Percentiles rank a stretch among this genome's conserved stretches.
These are phyloP conservation scores for Paecilomyces dactylethromorphus DNA, from an alignment of 2,329 filamentous ascomycete genomes.

Conservation along the genomic window DNA sequence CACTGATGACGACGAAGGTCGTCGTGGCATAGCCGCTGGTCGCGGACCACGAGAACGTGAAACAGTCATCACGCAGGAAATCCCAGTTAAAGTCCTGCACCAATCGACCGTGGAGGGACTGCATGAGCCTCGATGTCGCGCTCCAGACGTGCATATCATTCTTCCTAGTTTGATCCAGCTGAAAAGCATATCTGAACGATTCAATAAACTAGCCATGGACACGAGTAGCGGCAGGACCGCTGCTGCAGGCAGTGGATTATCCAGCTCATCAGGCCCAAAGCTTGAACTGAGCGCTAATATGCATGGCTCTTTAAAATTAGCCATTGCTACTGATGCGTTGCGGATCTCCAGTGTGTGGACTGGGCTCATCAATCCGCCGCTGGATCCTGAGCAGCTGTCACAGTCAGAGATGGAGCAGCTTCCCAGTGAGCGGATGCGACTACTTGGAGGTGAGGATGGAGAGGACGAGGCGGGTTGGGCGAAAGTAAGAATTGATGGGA, in stretches of 20 bases:
- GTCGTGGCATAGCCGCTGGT: slow-evolving; percentile 10
- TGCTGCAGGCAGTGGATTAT: slow-evolving; percentile 24
- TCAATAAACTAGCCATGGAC: slow-evolving; percentile 70
- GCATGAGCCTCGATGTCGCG: slow-evolving; percentile 82
- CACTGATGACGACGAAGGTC: slow-evolving; percentile 33
- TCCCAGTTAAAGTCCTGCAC: slow-evolving; percentile 86
- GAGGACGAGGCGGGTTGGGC: slow-evolving; percentile 80
- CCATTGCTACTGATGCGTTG: slow-evolving; percentile 75
- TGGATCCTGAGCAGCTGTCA: slow-evolving; percentile 71
- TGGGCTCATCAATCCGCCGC: slow-evolving; percentile 75
- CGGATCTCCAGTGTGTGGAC: slow-evolving; percentile 82
- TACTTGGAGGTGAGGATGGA: slow-evolving; percentile 47
- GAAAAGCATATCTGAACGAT: slow-evolving; percentile 90
- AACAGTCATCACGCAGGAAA: slow-evolving; percentile 89
- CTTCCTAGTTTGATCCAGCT: slow-evolving; percentile 81
- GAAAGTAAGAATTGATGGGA: slow-evolving; percentile 82
- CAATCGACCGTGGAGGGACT: slow-evolving; percentile 82
- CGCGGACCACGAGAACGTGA: slow-evolving; percentile 64
- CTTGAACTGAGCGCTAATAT: slow-evolving; percentile 89
- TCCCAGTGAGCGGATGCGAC: slow-evolving; percentile 72
- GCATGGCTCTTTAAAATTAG: slow-evolving; percentile 77
- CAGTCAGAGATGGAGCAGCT: slow-evolving; percentile 63
- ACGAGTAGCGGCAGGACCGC: slow-evolving; percentile 15
- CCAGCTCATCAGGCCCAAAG: slow-evolving; percentile 46
- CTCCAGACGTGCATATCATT: slow-evolving; percentile 90